A percentile compares a stretch with the other conserved stretches of the same genome.
phyloP scores from a whole-genome alignment of 805 yeast species.

The Wickerhamiella lipophila region DNA sequence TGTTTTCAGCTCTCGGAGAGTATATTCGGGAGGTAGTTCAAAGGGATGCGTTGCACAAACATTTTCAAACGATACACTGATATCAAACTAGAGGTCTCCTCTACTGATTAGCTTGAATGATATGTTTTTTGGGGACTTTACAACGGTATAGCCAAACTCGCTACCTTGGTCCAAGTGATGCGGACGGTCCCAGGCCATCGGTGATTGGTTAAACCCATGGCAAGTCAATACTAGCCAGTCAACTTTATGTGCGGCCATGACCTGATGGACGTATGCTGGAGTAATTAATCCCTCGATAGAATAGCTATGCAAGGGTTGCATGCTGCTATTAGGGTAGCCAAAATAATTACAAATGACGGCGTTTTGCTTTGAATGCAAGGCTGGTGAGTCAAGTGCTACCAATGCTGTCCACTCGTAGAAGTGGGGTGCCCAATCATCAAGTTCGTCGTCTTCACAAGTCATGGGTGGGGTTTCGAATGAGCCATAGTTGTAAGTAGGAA shows the following conservation, averaged over 20 bases:
- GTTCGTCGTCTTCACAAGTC: not conserved
- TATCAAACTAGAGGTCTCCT: not conserved
- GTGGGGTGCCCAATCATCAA: constrained; percentile 7
- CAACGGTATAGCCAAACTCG: constrained; percentile 5
- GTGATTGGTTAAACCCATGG: not conserved
- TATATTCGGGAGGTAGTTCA: not conserved
- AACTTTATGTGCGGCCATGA: not conserved
- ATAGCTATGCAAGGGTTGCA: not conserved
- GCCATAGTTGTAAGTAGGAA: not conserved
- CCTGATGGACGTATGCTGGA: not conserved
- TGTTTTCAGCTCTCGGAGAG: not conserved
- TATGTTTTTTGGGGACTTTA: not conserved
- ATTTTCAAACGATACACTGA: not conserved
- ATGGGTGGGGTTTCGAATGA: not conserved
- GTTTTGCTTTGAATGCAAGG: not conserved
- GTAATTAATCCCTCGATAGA: constrained; percentile 6
- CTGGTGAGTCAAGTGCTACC: not conserved
- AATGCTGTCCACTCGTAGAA: constrained; percentile 7
- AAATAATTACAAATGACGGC: constrained; percentile 8
- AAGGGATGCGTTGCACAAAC: not conserved
- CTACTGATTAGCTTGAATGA: not conserved
- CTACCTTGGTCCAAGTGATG: not conserved
- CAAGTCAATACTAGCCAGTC: not conserved
- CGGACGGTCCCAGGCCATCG: constrained; percentile 2
- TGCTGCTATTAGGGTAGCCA: not conserved